Percentiles rank a stretch among this genome's conserved stretches.
These are phyloP conservation scores for Spathaspora passalidarum DNA, from an alignment of 805 yeast genomes.

Conservation along the genomic window DNA sequence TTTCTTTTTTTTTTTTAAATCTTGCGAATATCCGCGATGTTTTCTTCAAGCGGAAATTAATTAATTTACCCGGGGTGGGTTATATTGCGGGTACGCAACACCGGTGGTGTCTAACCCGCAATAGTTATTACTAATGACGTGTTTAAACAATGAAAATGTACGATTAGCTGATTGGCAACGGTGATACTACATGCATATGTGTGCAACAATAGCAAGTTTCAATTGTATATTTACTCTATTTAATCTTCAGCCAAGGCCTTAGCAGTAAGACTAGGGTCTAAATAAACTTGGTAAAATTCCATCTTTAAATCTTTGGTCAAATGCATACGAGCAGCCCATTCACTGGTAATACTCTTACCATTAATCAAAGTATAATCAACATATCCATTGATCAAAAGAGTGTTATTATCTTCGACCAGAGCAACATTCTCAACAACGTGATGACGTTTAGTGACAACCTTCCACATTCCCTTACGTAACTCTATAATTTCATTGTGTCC, in stretches of 20 bases:
- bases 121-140: too few species aligned
- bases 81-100: not conserved
- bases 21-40: not conserved
- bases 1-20: not conserved
- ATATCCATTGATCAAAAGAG: constrained; percentile 10
- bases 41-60: not conserved
- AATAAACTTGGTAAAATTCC: constrained; percentile 12
- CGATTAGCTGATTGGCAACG: too few species aligned
- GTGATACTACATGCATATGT: too few species aligned
- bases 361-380: constrained; percentile 12
- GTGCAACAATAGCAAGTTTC: too few species aligned
- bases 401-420: constrained; percentile 1
- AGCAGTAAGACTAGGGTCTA: constrained; percentile 9
- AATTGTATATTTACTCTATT: not conserved
- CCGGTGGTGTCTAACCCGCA: too few species aligned
- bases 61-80: not conserved
- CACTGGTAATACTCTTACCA: constrained; percentile 6
- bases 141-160: too few species aligned
- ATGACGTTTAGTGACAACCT: constrained; percentile 10
- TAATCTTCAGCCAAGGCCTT: constrained; percentile 5
- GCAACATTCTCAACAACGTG: constrained; percentile 12
- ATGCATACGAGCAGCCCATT: constrained; percentile 10
- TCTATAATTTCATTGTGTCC: constrained; percentile 8
- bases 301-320: constrained; percentile 8
- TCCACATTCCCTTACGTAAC: constrained; percentile 14